Base-by-base conservation (phyloP, 352 stramenopile species). In the Elongisporangium anandrum region DNA sequence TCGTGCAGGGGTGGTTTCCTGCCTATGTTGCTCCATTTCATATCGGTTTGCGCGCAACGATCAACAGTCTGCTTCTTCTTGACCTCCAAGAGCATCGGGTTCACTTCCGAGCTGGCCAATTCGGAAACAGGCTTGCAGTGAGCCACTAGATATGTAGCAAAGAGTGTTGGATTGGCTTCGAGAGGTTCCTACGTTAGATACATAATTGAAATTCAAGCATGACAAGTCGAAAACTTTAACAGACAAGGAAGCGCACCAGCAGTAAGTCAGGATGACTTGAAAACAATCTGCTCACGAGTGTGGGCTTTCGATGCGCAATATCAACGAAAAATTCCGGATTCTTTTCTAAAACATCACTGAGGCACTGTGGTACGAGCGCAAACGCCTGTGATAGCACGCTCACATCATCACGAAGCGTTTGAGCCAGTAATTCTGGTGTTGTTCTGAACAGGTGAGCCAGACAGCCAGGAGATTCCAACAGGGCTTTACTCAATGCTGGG, bases 251-350 rank as follows among this genome's bases (percentile, higher is more conserved):
- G 52, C 61, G 16, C 61, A 90, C 80, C 54, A 91, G 68, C 24
- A 92, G 60, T 12, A 92, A 50, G 52, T 92, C 83, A 10, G 81
- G 83, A 51, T 87, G 73, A 19, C 82, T 85, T 6, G 73, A 62
- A 62, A 92, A 91, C 7, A 92, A 52, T 13, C 70, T 56, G 9
- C 73, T 73, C n/a, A 92, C 65, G 4, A 92, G 65, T 9, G 59
- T 65, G 1, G 83, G 83, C 38, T 85, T 87, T 3, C 81, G 71
- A 20, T 90, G 79, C 3, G 83, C 83, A 48, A 90, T 64, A 49
- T 91, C 79, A 0, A 88, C 61, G n/a, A 92, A 79, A 47, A 84
- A 75, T 50, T 87, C 79, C 2, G 83, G 79, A 29, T 85, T 69
- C 3, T 74, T 77, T 52, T 92, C 83, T 3, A 92, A 69, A 2